Base-by-base conservation (phyloP, 73 alveolate genomes). In the Blepharisma japonicum region DNA sequence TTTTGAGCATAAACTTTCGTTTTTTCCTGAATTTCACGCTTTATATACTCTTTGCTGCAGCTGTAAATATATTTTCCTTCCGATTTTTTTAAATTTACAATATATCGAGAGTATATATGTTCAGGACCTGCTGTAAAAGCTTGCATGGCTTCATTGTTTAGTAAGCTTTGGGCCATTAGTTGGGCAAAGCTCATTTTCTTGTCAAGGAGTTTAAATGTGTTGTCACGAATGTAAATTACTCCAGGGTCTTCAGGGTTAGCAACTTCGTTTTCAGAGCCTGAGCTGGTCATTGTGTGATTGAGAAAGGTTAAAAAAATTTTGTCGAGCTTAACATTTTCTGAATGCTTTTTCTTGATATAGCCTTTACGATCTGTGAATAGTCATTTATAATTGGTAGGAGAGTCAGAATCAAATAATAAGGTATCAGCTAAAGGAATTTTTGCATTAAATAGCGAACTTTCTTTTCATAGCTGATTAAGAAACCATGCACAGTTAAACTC, bases 281-380 rank as follows among this genome's bases (percentile, higher is more conserved):
- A 32, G 42, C 42, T 32, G 42, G 42, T 32, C 42, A 32, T 32
- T 32, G 42, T 32, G 23, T 25, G 18, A 61, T 61, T 61, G 49
- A 25, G 46, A 5, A 61, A 61, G 14, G 74, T 5, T 14, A 14
- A 14, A n/a, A 61, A 20, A 61, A 61, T 61, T 8, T 61, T 61
- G 14, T 61, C 50, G 23, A 18, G n/a, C 11, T n/a, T 61, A 4
- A 25, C 46, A 14, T 61, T 9, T 18, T 14, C 14, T 61, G 39
- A 8, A 25, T 14, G 49, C 23, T 61, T 61, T 14, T 14, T 9
- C 39, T 61, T 61, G 3, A 25, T 25, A 5, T 18, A 61, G 18
- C 74, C 74, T 18, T 9, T 8, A 11, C 18, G 47, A 48, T 61
- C 74, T 8, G 74, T 61, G 74, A 20, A 61, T 25, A 61, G n/a